Evolutionary conservation across 306 rosid species (phyloP), one percentile per base, ranked within the genome.

Genomic region (Fragaria iinumae): DNA sequence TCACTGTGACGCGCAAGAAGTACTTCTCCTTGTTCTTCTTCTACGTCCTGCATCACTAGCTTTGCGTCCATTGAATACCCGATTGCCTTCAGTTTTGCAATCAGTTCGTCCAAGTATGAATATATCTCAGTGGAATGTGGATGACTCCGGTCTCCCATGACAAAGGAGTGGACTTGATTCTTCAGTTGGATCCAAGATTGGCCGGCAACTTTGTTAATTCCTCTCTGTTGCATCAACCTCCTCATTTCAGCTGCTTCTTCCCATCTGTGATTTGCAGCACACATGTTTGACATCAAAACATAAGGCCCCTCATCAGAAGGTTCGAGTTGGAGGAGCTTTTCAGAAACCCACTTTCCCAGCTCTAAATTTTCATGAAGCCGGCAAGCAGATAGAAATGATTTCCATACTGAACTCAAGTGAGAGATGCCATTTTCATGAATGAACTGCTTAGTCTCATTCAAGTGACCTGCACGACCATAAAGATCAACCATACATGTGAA

Each of bases 401-500:
- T 90, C 96, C 97, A 90, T 18, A 92, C 96, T 59, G 87, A 76
- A 82, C 83, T 81, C 78, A 84, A 68, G 77, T 86, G 91, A 81
- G 95, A 88, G 73, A 94, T 77, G 23, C 73, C 82, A 45, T 91
- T 81, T 74, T 77, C 83, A 29, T 76, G 69, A 79, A 95, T 89
- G 55, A 95, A 90, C 60, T 84, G 85, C 67, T 89, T 90, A 39
- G 85, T 80, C 85, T 92, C 90, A 53, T 52, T 72, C 78, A 95
- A 83, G 59, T 20, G 74, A 79, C 98, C 97, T 4, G 97, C 95
- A 80, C 96, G 88, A 49, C 98, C 97, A 66, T 84, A 95, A 77
- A 95, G 92, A 90, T 95, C 96, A 69, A 87, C 95, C 96, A 95
- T 95, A 84, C 89, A 90, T 64, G 96, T 88, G 76, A 65, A 89